These are phyloP conservation scores for Colletotrichum sp. DNA, from an alignment of 2,329 filamentous ascomycete genomes.

Conservation along the genomic window DNA sequence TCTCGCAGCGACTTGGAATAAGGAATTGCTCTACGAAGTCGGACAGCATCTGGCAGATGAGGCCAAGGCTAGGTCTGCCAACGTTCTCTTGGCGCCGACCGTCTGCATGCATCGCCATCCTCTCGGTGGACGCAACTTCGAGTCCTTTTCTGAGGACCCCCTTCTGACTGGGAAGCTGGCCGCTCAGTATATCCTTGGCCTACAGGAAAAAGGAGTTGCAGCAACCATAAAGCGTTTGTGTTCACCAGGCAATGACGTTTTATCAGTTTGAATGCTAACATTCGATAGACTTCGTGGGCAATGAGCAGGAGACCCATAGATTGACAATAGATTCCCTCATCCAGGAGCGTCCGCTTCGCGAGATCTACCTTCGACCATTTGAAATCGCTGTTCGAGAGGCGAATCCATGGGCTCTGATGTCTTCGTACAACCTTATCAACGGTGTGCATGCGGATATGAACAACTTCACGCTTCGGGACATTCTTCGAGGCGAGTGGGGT, in stretches of 20 bases:
- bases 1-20: constrained; percentile 81
- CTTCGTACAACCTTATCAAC: constrained; percentile 72
- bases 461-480: constrained; percentile 56
- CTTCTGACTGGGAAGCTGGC: constrained; percentile 77
- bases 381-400: constrained; percentile 74
- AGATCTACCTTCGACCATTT: constrained; percentile 77
- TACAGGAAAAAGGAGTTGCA: constrained; percentile 76
- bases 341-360: constrained; percentile 68
- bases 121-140: constrained; percentile 84
- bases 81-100: constrained; percentile 77
- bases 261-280: constrained; percentile 9
- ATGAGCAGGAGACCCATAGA: constrained; percentile 74
- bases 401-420: constrained; percentile 74
- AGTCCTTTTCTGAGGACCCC: constrained; percentile 86
- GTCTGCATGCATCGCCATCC: constrained; percentile 85
- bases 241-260: not conserved
- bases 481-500: constrained; percentile 66
- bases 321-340: constrained; percentile 69
- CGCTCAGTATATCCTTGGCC: constrained; percentile 72
- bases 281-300: constrained; percentile 66
- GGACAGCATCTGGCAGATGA: constrained; percentile 76
- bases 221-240: constrained; percentile 77
- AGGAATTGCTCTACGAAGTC: constrained; percentile 70
- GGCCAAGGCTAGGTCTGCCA: constrained; percentile 73
- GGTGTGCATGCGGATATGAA: constrained; percentile 66